phyloP scores from a whole-genome alignment of 2,329 filamentous ascomycete species.

The Aspergillus fructus region DNA sequence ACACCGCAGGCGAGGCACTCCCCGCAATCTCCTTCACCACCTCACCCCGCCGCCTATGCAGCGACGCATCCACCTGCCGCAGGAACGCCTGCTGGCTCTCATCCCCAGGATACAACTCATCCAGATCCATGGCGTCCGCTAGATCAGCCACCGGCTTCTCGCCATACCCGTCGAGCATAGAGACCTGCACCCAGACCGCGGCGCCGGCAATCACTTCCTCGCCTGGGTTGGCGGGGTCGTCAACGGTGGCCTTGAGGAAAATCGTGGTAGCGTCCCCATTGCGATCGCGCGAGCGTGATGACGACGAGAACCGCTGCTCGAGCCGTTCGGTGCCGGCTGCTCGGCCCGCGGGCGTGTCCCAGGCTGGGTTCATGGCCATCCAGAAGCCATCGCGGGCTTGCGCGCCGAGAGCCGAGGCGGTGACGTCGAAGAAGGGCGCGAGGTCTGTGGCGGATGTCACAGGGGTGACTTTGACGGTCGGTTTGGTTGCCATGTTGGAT shows the following conservation, averaged over 20 bases:
- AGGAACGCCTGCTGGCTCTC: conserved; percentile 49
- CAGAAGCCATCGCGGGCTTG: conserved; percentile 55
- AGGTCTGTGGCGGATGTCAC: conserved; percentile 1
- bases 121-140: conserved; percentile 26
- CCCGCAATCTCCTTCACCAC: conserved; percentile 44
- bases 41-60: conserved; percentile 33
- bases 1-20: conserved; percentile 34
- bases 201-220: conserved; percentile 47
- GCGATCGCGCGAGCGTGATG: conserved; percentile 39
- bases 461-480: conserved; percentile 16
- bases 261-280: conserved; percentile 44
- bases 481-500: not conserved
- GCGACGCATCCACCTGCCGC: conserved; percentile 44
- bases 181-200: conserved; percentile 57
- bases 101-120: conserved; percentile 45
- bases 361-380: conserved; percentile 54
- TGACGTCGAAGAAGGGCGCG: conserved; percentile 12
- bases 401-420: conserved; percentile 44
- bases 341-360: conserved; percentile 52
- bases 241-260: conserved; percentile 55
- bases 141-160: conserved; percentile 30
- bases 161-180: conserved; percentile 51
- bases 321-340: conserved; percentile 38
- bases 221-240: conserved; percentile 7
- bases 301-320: conserved; percentile 42